Evolutionary conservation across 441 rosid genomes (phyloP).

Genomic region (Flueggea neowawraea): DNA sequence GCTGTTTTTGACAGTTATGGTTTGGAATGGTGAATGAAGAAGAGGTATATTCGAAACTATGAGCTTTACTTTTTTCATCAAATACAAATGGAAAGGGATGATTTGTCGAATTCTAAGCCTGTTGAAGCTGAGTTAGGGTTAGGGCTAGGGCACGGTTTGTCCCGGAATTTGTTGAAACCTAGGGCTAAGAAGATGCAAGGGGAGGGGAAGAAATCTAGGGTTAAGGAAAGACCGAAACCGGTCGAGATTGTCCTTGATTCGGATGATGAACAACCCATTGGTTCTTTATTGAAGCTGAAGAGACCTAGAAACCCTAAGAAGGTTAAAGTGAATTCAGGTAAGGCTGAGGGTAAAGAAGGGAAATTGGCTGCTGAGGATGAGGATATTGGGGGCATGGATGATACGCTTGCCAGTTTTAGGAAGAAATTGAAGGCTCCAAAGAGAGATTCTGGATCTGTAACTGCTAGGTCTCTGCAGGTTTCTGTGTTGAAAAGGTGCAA

Average conservation of each 20-base stretch:
- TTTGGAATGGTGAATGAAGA: constrained; percentile 6
- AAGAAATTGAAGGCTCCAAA: constrained; percentile 80
- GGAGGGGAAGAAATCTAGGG: constrained; percentile 45
- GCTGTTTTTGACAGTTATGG: constrained; percentile 5
- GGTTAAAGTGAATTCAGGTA: constrained; percentile 43
- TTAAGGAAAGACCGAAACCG: constrained; percentile 48
- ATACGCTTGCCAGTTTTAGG: constrained; percentile 88
- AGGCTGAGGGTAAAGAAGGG: constrained; percentile 29
- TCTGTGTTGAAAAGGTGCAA: constrained; percentile 27
- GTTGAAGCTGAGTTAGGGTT: constrained; percentile 38
- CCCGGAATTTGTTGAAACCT: constrained; percentile 22
- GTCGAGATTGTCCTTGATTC: constrained; percentile 48
- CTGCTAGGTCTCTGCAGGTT: constrained; percentile 18
- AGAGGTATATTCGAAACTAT: constrained; percentile 17
- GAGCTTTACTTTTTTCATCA: constrained; percentile 28
- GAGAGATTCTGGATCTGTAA: constrained; percentile 47
- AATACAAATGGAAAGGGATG: constrained; percentile 35
- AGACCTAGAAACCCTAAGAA: constrained; percentile 60
- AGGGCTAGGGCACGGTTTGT: constrained; percentile 21
- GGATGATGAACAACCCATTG: constrained; percentile 86
- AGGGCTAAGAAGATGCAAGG: constrained; percentile 51
- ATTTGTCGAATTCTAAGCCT: constrained; percentile 20
- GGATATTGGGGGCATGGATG: constrained; percentile 88
- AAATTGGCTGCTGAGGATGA: constrained; percentile 29
- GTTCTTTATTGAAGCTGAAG: constrained; percentile 67